phyloP scores from a whole-genome alignment of 352 stramenopile species.

The Phytopythium vexans region DNA sequence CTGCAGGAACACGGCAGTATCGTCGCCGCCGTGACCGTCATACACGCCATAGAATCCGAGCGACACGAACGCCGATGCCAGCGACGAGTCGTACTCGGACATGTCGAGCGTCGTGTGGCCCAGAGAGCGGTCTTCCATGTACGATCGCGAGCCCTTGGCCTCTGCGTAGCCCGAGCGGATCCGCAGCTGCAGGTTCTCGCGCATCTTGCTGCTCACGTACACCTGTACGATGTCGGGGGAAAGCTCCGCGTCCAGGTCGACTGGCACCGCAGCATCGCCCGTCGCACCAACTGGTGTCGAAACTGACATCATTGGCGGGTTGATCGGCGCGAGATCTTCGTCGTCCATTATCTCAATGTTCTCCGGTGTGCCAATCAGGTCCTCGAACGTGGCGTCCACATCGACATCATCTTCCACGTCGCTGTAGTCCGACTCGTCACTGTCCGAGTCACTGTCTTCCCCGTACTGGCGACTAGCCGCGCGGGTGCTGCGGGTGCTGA shows the following conservation, averaged over 20 bases:
- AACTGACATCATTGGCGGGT: slow-evolving; percentile 14
- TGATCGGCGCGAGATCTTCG: slow-evolving; percentile 58
- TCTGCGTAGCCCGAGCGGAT: slow-evolving; percentile 83
- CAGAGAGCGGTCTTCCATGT: slow-evolving; percentile 85
- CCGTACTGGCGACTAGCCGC: slow-evolving; percentile 31
- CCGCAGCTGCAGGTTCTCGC: slow-evolving; percentile 67
- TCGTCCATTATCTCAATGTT: slow-evolving; percentile 60
- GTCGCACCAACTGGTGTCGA: slow-evolving; percentile 23
- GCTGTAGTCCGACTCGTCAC: slow-evolving; percentile 72
- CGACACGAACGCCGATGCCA: slow-evolving; percentile 38
- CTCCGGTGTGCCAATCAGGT: slow-evolving; percentile 66
- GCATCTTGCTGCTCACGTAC: slow-evolving; percentile 87
- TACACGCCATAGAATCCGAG: slow-evolving; percentile 85
- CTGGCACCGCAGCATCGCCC: slow-evolving; percentile 13
- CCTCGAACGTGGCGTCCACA: slow-evolving; percentile 83
- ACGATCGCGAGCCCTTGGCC: slow-evolving; percentile 77
- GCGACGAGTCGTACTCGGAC: slow-evolving; percentile 27
- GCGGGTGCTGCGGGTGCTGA: slow-evolving; percentile 16
- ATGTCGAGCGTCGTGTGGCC: slow-evolving; percentile 51
- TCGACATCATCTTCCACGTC: slow-evolving; percentile 85
- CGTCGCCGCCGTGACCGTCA: slow-evolving; percentile 85
- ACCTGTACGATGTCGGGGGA: slow-evolving; percentile 69
- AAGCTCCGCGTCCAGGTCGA: slow-evolving; percentile 18
- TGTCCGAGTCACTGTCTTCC: slow-evolving; percentile 37
- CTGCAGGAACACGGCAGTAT: slow-evolving; percentile 75